Evolutionary conservation across 345 rosid species (phyloP).

Genomic region (Moricandia moricandioides): DNA sequence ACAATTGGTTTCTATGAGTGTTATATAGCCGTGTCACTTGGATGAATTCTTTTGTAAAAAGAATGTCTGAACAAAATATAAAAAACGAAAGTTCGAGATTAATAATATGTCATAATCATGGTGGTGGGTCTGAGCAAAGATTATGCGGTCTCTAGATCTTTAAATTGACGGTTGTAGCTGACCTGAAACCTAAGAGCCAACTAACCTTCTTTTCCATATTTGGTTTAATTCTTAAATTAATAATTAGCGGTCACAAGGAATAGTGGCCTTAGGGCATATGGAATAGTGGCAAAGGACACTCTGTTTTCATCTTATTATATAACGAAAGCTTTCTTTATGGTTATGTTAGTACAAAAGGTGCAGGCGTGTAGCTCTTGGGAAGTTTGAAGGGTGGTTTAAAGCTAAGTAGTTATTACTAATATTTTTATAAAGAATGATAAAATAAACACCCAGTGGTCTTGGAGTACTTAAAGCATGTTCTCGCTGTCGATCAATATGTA

Average conservation of each 20-base stretch:
- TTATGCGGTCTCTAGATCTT: slow-evolving; percentile 38
- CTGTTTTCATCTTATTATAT: slow-evolving; percentile 4
- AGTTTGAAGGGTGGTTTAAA: slow-evolving; percentile 29
- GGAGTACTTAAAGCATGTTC: slow-evolving; percentile 31
- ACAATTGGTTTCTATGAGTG: neutral
- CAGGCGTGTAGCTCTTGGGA: slow-evolving; percentile 26
- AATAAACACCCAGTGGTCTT: slow-evolving; percentile 37
- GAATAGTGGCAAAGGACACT: slow-evolving; percentile 35
- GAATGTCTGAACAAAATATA: neutral
- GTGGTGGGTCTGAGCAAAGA: slow-evolving; percentile 40
- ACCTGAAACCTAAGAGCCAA: slow-evolving; percentile 36
- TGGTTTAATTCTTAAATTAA: slow-evolving; percentile 33
- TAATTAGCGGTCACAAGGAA: slow-evolving; percentile 29
- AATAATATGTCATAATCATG: slow-evolving; percentile 16
- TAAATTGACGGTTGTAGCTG: slow-evolving; percentile 37
- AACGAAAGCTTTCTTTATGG: slow-evolving; percentile 10
- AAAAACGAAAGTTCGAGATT: neutral
- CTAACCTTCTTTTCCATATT: slow-evolving; percentile 27
- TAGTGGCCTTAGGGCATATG: slow-evolving; percentile 31
- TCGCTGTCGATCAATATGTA: slow-evolving; percentile 31
- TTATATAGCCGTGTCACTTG: neutral
- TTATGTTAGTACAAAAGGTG: slow-evolving; percentile 3
- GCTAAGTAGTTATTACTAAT: neutral
- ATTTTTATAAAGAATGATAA: neutral
- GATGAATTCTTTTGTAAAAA: neutral